Evolutionary conservation across 352 stramenopile genomes (phyloP).

Genomic region (Phytophthora rubi): DNA sequence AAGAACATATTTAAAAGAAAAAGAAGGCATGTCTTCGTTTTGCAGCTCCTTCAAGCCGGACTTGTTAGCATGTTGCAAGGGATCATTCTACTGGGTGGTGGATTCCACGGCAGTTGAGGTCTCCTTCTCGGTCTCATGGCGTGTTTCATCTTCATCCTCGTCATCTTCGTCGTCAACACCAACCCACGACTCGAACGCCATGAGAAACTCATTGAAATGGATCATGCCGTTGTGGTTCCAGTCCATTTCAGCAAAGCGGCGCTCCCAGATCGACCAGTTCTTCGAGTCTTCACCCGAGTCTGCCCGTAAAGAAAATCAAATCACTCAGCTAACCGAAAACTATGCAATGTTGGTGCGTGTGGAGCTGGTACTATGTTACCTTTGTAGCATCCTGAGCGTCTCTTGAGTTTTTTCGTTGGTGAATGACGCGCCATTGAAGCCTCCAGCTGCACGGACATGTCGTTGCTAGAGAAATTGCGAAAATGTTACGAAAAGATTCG

Average conservation of each 20-base stretch:
- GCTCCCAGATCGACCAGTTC: constrained; percentile 70
- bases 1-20: constrained; percentile 44
- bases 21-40: constrained; percentile 31
- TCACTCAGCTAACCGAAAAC: not conserved
- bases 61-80: not conserved
- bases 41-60: constrained; percentile 8
- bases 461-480: constrained; percentile 14
- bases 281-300: constrained; percentile 48
- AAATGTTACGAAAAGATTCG: not conserved
- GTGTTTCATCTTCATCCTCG: constrained; percentile 15
- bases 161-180: constrained; percentile 65
- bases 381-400: constrained; percentile 7
- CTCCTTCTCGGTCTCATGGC: constrained; percentile 3
- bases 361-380: not conserved
- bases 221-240: constrained; percentile 84
- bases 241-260: constrained; percentile 85
- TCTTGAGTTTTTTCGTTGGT: constrained; percentile 61
- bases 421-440: constrained; percentile 67
- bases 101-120: constrained; percentile 4
- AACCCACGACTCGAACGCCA: constrained; percentile 86
- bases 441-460: constrained; percentile 62
- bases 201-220: constrained; percentile 88
- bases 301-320: not conserved
- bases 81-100: not conserved
- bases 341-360: not conserved